A percentile compares a stretch with the other conserved stretches of the same genome.
These are phyloP conservation scores for Malus hybrid DNA, from an alignment of 331 rosid species.

Conservation along the genomic window DNA sequence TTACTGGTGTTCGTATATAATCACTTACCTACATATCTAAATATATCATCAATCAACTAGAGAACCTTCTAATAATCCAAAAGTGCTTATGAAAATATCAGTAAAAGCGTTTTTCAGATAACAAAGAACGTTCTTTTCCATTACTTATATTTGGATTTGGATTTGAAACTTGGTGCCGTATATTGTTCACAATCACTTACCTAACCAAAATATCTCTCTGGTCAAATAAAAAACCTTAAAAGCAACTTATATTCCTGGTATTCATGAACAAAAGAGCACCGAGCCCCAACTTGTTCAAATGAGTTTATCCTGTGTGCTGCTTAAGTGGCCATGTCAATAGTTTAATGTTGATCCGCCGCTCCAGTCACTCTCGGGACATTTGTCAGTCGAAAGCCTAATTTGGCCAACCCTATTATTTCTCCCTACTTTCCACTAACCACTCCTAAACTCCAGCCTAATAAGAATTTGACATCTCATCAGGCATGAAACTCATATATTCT, in stretches of 20 bases:
- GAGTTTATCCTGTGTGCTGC: not conserved
- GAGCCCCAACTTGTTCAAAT: not conserved
- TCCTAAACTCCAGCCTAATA: constrained; percentile 9
- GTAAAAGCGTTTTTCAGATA: no score
- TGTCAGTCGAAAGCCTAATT: not conserved
- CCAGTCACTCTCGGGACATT: not conserved
- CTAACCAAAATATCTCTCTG: not conserved
- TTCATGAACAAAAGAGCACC: constrained; percentile 14
- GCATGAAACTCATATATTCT: no score
- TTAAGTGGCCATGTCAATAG: not conserved
- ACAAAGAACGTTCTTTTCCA: no score
- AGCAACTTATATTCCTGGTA: constrained; percentile 4
- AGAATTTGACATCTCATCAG: not conserved
- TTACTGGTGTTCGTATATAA: no score
- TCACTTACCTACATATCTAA: no score
- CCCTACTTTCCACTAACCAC: constrained; percentile 14
- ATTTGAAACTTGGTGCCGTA: no score
- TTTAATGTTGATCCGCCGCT: not conserved
- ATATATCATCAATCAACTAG: no score
- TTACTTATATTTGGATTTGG: no score
- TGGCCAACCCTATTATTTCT: not conserved
- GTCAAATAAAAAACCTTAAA: constrained; percentile 11
- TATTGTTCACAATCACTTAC: no score
- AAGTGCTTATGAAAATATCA: no score
- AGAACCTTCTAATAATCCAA: no score